A percentile compares a stretch with the other conserved stretches of the same genome.
Evolutionary conservation across 768 basidiomycete genomes (phyloP).

Genomic region (Lactarius hengduanensis): DNA sequence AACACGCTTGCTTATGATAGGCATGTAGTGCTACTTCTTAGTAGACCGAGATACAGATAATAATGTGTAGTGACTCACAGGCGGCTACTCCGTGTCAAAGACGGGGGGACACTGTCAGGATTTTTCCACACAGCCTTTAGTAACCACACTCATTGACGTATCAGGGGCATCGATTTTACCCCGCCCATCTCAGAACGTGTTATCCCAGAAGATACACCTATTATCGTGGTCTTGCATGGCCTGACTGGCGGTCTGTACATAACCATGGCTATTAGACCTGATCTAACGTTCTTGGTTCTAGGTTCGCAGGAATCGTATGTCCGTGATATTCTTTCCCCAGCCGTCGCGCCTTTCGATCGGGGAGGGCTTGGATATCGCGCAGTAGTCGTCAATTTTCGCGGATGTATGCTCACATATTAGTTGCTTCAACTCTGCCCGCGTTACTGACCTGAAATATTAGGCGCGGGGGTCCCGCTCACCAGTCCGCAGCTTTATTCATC

Average conservation of each 20-base stretch:
- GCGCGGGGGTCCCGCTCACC: conserved; percentile 20
- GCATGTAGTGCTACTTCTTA: conserved; percentile 34
- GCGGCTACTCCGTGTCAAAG: conserved; percentile 48
- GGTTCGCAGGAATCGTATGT: conserved; percentile 92
- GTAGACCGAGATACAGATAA: no score
- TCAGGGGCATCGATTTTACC: conserved; percentile 67
- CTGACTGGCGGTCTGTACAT: conserved; percentile 44
- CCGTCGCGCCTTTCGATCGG: conserved; percentile 62
- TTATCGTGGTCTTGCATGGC: conserved; percentile 56
- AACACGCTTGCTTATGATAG: conserved; percentile 58
- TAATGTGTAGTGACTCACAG: conserved; percentile 34
- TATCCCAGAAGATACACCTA: conserved; percentile 43
- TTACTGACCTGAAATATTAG: conserved; percentile 5
- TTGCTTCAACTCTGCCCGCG: conserved; percentile 1
- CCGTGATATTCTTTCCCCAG: conserved; percentile 72
- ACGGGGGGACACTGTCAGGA: conserved; percentile 66
- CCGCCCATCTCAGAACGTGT: conserved; percentile 37
- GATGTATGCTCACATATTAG: conserved; percentile 53
- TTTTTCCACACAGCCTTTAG: neutral
- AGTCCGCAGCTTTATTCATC: conserved; percentile 73
- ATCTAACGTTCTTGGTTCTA: conserved; percentile 31
- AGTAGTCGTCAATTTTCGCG: conserved; percentile 89
- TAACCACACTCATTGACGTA: conserved; percentile 11
- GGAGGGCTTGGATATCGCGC: conserved; percentile 92
- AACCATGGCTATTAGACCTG: conserved; percentile 11